A percentile compares a stretch with the other conserved stretches of the same genome.
Conservation (phyloP, 2,329 filamentous ascomycete genomes). For the Alternaria solani region DNA sequence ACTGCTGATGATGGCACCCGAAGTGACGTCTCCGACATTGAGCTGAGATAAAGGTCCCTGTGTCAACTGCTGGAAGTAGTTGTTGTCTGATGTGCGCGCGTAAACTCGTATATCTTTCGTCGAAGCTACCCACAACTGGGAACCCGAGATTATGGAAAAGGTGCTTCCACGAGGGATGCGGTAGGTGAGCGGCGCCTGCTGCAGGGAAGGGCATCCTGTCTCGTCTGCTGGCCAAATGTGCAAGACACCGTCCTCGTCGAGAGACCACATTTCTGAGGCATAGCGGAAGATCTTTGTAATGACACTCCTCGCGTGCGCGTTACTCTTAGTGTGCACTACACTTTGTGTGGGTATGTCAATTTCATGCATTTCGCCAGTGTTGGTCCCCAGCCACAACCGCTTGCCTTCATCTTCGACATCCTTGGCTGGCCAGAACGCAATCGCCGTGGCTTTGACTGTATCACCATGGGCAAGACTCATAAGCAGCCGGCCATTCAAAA, state of each 20-base stretch:
- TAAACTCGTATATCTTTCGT: conserved; percentile 90
- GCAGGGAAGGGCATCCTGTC: conserved; percentile 77
- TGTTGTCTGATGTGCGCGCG: conserved; percentile 72
- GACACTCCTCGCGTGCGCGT: conserved; percentile 79
- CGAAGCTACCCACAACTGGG: conserved; percentile 85
- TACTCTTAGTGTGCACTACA: conserved; percentile 72
- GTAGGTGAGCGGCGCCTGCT: conserved; percentile 77
- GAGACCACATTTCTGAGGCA: conserved; percentile 88
- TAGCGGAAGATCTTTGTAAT: conserved; percentile 87
- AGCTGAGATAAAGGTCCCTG: conserved; percentile 74
- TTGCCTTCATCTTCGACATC: conserved; percentile 82
- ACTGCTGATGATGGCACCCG: conserved; percentile 77
- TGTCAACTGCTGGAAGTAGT: conserved; percentile 76
- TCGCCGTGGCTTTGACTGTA: conserved; percentile 78
- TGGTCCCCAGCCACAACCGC: conserved; percentile 89
- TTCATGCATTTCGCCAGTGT: conserved; percentile 86
- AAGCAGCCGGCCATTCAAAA: conserved; percentile 80
- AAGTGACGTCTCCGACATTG: conserved; percentile 84
- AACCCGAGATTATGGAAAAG: conserved; percentile 86
- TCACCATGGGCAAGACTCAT: conserved; percentile 86
- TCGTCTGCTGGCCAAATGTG: conserved; percentile 86
- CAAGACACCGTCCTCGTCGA: conserved; percentile 88
- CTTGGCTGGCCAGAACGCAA: conserved; percentile 84
- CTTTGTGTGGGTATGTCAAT: conserved; percentile 80
- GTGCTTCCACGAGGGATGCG: conserved; percentile 82